Evolutionary conservation across 768 basidiomycete genomes (phyloP).

Genomic region (Boletus tylopilopsis): DNA sequence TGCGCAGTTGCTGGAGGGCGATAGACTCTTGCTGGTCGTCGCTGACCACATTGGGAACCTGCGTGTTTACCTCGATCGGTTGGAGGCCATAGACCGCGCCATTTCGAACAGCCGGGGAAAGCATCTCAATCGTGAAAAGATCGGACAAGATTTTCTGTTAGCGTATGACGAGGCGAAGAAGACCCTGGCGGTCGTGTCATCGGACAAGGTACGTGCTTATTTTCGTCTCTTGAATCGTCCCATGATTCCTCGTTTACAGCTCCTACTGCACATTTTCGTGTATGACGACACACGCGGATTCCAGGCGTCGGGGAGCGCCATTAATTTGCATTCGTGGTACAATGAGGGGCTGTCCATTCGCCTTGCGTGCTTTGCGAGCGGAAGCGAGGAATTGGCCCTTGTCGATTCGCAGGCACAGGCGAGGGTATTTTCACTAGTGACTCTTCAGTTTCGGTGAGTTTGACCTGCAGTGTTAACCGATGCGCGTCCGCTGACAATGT

Average conservation of each 20-base stretch:
- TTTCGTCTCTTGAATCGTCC: accelerated
- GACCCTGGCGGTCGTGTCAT: slow-evolving; percentile 43
- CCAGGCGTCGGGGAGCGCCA: slow-evolving; percentile 38
- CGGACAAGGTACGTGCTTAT: slow-evolving; percentile 34
- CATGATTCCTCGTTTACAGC: slow-evolving; percentile 13
- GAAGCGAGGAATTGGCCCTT: slow-evolving; percentile 50
- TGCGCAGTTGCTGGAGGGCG: slow-evolving; percentile 39
- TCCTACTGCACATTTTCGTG: slow-evolving; percentile 42
- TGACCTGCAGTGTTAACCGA: not conserved
- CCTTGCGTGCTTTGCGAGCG: slow-evolving; percentile 42
- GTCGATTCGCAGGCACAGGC: slow-evolving; percentile 42
- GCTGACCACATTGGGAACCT: slow-evolving; percentile 34
- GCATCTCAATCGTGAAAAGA: slow-evolving; percentile 41
- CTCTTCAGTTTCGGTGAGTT: slow-evolving; percentile 34
- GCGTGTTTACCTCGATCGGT: slow-evolving; percentile 37
- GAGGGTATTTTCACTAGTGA: slow-evolving; percentile 52
- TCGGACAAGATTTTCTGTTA: slow-evolving; percentile 41
- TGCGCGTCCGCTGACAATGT: not conserved
- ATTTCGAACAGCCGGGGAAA: slow-evolving; percentile 29
- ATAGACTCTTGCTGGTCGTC: slow-evolving; percentile 41
- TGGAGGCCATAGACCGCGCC: slow-evolving; percentile 30
- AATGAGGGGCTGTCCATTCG: slow-evolving; percentile 22
- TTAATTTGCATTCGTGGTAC: slow-evolving; percentile 46
- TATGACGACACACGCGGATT: slow-evolving; percentile 45
- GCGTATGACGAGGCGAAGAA: slow-evolving; percentile 52